Evolutionary conservation across 805 yeast species (phyloP).

Genomic region (Saccharomycopsis microspora): DNA sequence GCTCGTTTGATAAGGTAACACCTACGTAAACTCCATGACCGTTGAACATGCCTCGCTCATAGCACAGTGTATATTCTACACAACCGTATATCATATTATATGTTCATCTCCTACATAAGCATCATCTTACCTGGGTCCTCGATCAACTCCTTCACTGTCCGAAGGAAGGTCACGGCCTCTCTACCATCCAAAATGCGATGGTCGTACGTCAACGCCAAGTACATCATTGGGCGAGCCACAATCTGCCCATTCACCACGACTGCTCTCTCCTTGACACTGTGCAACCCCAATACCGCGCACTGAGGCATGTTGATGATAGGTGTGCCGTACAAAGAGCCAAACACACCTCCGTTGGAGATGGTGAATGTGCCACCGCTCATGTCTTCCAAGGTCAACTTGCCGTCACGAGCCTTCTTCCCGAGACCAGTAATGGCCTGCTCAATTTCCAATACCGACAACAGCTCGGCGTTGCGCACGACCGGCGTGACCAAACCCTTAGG

Average conservation of each 20-base stretch:
- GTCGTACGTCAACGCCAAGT: constrained; percentile 94
- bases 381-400: constrained; percentile 91
- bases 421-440: constrained; percentile 75
- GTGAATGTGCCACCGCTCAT: constrained; percentile 99
- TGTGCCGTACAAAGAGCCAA: constrained; percentile 95
- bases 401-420: constrained; percentile 93
- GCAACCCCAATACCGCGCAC: constrained; percentile 95
- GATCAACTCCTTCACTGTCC: constrained; percentile 89
- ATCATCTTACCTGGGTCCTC: constrained; percentile 99
- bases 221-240: constrained; percentile 99
- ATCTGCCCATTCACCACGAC: constrained; percentile 93
- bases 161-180: constrained; percentile 96
- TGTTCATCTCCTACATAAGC: constrained; percentile 27
- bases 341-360: constrained; percentile 98
- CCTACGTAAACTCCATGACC: too few species aligned
- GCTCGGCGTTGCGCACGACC: constrained; percentile 93
- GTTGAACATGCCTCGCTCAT: too few species aligned
- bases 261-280: constrained; percentile 96
- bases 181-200: constrained; percentile 98
- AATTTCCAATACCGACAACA: constrained; percentile 74
- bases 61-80: too few species aligned
- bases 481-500: constrained; percentile 99
- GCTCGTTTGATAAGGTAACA: too few species aligned
- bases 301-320: constrained; percentile 98
- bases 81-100: neutral